phyloP scores from a whole-genome alignment of 768 basidiomycete species.

The Podaxis sp. region DNA sequence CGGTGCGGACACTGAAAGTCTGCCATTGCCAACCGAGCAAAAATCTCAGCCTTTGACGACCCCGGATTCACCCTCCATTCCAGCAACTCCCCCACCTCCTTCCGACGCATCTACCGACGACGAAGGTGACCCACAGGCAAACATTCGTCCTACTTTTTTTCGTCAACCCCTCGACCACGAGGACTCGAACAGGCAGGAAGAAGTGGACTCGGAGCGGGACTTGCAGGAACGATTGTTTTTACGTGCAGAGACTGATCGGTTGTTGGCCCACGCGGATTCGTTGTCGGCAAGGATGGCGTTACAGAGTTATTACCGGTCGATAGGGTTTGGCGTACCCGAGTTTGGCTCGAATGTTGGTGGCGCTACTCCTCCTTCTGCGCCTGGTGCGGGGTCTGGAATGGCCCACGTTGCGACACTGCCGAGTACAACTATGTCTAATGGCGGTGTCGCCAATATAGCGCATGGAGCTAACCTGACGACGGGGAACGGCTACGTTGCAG shows the following conservation, averaged over 20 bases:
- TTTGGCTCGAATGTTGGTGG: background rate
- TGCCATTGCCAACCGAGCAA: background rate
- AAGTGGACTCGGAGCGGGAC: constrained; percentile 27
- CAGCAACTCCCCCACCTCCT: constrained; percentile 2
- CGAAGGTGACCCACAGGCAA: background rate
- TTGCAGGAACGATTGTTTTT: constrained; percentile 47
- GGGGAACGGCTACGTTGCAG: background rate
- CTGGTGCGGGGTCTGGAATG: background rate
- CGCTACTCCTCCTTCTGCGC: background rate
- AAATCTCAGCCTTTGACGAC: background rate
- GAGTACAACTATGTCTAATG: no score
- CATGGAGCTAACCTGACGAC: background rate
- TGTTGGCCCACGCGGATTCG: constrained; percentile 47
- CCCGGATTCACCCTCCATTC: background rate
- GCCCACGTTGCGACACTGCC: background rate
- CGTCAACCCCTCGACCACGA: background rate
- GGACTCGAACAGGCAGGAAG: background rate
- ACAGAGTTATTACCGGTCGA: constrained; percentile 49
- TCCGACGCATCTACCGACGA: constrained; percentile 1
- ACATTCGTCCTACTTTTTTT: background rate
- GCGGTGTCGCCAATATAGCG: background rate
- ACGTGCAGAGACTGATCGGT: constrained; percentile 6
- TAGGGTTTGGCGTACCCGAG: background rate
- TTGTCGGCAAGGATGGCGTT: constrained; percentile 56
- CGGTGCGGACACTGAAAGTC: background rate